Conservation (phyloP, 225 moss, liverwort and hornwort species). For the Bryum argenteum region DNA sequence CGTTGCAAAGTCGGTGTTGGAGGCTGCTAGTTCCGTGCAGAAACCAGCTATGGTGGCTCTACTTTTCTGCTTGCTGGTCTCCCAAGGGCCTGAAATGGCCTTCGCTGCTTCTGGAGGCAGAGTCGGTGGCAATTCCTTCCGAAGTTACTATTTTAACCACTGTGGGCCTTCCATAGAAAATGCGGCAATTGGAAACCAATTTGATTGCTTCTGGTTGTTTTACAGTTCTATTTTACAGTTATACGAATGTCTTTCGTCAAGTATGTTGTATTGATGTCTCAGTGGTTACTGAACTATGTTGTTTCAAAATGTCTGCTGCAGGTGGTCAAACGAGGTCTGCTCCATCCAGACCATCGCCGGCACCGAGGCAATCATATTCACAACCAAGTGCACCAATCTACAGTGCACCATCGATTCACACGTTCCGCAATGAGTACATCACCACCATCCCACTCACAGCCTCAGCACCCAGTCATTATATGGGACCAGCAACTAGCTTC, state of each 20-base stretch:
- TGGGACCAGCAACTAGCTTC: constrained; percentile 49
- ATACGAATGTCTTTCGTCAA: not conserved
- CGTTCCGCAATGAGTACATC: constrained; percentile 40
- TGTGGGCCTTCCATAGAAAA: constrained; percentile 16
- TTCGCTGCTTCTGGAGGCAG: constrained; percentile 55
- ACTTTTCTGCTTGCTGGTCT: constrained; percentile 49
- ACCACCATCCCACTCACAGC: constrained; percentile 50
- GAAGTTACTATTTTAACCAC: constrained; percentile 35
- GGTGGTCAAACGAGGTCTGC: constrained; percentile 52
- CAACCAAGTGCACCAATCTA: constrained; percentile 38
- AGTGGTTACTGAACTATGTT: not conserved
- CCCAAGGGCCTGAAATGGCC: constrained; percentile 49
- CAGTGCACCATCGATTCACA: constrained; percentile 38
- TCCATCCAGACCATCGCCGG: constrained; percentile 44
- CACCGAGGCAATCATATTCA: constrained; percentile 45
- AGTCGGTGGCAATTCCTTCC: constrained; percentile 59
- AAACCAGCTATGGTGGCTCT: constrained; percentile 58
- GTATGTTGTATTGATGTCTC: not conserved
- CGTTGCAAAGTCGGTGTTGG: constrained; percentile 22
- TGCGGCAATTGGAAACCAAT: not conserved
- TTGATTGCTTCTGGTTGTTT: not conserved
- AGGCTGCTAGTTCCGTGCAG: constrained; percentile 29
- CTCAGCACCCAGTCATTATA: constrained; percentile 50
- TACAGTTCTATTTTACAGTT: not conserved
- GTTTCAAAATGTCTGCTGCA: constrained; percentile 17